phyloP scores from a whole-genome alignment of 805 yeast species.

The Suhomyces vadensis region DNA sequence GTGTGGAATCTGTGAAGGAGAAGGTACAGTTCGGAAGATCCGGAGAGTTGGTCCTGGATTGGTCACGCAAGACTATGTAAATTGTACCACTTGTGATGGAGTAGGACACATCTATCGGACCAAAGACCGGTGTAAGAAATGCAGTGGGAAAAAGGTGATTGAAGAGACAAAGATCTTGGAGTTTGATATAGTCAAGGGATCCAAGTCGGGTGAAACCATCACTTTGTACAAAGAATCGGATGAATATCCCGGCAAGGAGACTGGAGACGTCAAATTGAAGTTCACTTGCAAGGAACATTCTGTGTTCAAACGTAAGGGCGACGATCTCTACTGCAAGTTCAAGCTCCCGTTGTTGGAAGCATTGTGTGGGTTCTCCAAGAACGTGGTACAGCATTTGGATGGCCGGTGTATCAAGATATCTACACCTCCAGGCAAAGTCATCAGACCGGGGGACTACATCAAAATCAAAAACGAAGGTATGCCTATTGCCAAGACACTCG shows the following conservation, averaged over 20 bases:
- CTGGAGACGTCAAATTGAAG: constrained; percentile 77
- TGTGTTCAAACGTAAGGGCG: constrained; percentile 54
- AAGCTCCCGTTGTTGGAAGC: constrained; percentile 75
- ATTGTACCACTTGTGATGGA: constrained; percentile 73
- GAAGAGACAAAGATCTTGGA: constrained; percentile 74
- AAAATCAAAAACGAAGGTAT: constrained; percentile 76
- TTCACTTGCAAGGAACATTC: constrained; percentile 53
- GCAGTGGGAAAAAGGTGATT: constrained; percentile 62
- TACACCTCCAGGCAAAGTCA: constrained; percentile 75
- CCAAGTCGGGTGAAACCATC: constrained; percentile 60
- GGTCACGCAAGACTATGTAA: constrained; percentile 59
- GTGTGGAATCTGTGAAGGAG: constrained; percentile 74
- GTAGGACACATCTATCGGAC: constrained; percentile 57
- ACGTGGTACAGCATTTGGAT: constrained; percentile 72
- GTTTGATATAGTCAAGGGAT: constrained; percentile 74
- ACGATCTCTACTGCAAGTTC: constrained; percentile 63
- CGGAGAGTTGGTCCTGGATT: constrained; percentile 74
- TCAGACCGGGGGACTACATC: constrained; percentile 72
- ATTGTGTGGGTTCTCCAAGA: constrained; percentile 74
- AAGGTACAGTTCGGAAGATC: constrained; percentile 61
- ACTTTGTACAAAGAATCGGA: constrained; percentile 72
- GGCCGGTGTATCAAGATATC: constrained; percentile 67
- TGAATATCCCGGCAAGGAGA: constrained; percentile 63
- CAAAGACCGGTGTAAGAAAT: constrained; percentile 76
- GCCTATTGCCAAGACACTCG: constrained; percentile 54